Conservation (phyloP, 164 flowering plant genomes). For the Nelumbo lutea region DNA sequence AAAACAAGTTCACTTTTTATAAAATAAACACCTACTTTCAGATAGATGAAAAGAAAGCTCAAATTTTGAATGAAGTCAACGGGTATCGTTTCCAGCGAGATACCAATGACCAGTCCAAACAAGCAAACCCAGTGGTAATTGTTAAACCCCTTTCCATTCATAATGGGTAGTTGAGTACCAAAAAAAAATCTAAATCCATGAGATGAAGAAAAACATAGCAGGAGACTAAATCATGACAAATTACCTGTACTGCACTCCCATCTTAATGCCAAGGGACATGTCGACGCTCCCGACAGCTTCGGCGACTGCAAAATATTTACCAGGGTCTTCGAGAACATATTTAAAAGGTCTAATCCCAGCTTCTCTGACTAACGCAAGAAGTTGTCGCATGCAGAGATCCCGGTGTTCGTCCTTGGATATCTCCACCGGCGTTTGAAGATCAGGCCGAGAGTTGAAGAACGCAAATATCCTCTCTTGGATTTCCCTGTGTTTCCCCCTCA, state of each 20-base stretch:
- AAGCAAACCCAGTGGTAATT: not conserved
- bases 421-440: constrained; percentile 87
- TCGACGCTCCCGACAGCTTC: constrained; percentile 90
- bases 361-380: constrained; percentile 65
- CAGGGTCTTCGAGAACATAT: constrained; percentile 65
- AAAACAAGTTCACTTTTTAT: not conserved
- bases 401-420: constrained; percentile 66
- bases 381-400: constrained; percentile 83
- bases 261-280: constrained; percentile 77
- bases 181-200: not conserved
- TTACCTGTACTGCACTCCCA: constrained; percentile 95
- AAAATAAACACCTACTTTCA: not conserved
- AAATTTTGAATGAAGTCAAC: not conserved
- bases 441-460: constrained; percentile 71
- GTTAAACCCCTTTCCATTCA: not conserved
- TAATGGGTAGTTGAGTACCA: too few species aligned
- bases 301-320: constrained; percentile 65
- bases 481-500: constrained; percentile 81
- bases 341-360: constrained; percentile 67
- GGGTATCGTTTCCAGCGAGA: not conserved
- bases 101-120: not conserved
- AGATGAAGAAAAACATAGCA: not conserved
- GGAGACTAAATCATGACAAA: not conserved
- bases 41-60: not conserved
- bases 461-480: constrained; percentile 63